Percentiles rank a stretch among this genome's conserved stretches.
Conservation (phyloP, 352 stramenopile species). For the Globisporangium carolinianum region DNA sequence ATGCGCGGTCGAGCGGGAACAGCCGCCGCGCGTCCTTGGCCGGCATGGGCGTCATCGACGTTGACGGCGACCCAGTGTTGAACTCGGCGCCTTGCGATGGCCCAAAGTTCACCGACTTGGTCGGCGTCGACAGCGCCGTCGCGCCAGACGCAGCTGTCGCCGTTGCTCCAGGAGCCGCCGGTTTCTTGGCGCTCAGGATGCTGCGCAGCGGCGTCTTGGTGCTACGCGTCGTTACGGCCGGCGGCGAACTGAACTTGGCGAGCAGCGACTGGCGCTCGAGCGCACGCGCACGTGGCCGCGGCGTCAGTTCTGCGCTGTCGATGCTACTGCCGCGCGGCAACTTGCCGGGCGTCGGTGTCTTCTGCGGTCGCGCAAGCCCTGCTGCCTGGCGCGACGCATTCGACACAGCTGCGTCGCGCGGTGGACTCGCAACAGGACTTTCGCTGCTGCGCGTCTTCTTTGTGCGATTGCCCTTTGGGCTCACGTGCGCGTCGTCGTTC, state of each 20-base stretch:
- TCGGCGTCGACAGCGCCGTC: slow-evolving; percentile 47
- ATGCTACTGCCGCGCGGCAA: background rate
- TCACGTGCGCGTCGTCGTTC: background rate
- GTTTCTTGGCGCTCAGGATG: slow-evolving; percentile 73
- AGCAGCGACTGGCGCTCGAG: slow-evolving; percentile 6
- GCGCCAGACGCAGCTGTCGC: background rate
- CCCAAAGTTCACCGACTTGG: slow-evolving; percentile 81
- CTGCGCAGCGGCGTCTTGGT: slow-evolving; percentile 58
- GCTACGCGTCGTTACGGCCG: slow-evolving; percentile 10
- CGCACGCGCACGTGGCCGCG: background rate
- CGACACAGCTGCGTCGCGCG: slow-evolving; percentile 8
- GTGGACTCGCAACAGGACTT: slow-evolving; percentile 8
- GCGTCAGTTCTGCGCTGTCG: background rate
- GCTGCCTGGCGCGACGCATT: slow-evolving; percentile 4
- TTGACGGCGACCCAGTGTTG: slow-evolving; percentile 69
- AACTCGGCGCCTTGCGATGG: slow-evolving; percentile 74
- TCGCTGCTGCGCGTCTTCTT: slow-evolving; percentile 10
- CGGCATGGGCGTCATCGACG: slow-evolving; percentile 82
- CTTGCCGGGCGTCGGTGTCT: slow-evolving; percentile 15
- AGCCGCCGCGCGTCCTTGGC: slow-evolving; percentile 47
- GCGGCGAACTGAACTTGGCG: slow-evolving; percentile 10
- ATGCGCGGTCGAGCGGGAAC: slow-evolving; percentile 51
- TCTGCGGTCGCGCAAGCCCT: slow-evolving; percentile 12
- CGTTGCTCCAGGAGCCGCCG: slow-evolving; percentile 13
- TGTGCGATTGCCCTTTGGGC: background rate